A percentile compares a stretch with the other conserved stretches of the same genome.
These are phyloP conservation scores for Xenoacremonium recifei DNA, from an alignment of 2,329 filamentous ascomycete genomes.

Conservation along the genomic window DNA sequence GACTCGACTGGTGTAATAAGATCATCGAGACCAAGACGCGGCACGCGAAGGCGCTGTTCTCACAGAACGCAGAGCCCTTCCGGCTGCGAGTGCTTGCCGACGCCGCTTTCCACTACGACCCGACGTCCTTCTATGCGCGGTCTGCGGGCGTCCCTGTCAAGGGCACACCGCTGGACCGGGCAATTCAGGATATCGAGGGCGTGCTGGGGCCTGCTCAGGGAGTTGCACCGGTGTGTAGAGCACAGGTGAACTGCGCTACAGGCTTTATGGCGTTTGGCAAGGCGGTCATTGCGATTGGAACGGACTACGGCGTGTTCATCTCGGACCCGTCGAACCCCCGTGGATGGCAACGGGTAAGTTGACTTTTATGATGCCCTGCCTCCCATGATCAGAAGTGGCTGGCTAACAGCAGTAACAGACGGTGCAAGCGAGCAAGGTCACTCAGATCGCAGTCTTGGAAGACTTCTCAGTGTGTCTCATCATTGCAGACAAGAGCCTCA, in stretches of 20 bases:
- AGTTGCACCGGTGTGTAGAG: constrained; percentile 76
- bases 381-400: constrained; percentile 13
- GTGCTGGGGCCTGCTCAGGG: constrained; percentile 69
- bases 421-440: constrained; percentile 74
- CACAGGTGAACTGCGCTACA: constrained; percentile 88
- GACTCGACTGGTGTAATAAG: constrained; percentile 87
- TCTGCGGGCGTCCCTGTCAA: constrained; percentile 72
- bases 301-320: constrained; percentile 90
- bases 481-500: constrained; percentile 85
- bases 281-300: constrained; percentile 89
- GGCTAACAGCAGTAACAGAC: constrained; percentile 48
- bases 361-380: constrained; percentile 9
- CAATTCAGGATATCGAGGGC: constrained; percentile 84
- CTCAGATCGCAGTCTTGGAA: constrained; percentile 91
- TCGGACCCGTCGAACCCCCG: constrained; percentile 86
- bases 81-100: constrained; percentile 88
- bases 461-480: constrained; percentile 92
- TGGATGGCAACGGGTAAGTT: constrained; percentile 81
- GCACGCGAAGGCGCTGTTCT: constrained; percentile 82
- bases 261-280: constrained; percentile 83
- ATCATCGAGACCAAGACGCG: constrained; percentile 94
- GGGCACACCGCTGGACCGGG: constrained; percentile 87
- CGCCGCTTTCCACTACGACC: constrained; percentile 82
- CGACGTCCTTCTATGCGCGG: constrained; percentile 56
- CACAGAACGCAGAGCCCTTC: constrained; percentile 96